Evolutionary conservation across 2,329 filamentous ascomycete species (phyloP).

Genomic region (Sodiomyces alkalinus): DNA sequence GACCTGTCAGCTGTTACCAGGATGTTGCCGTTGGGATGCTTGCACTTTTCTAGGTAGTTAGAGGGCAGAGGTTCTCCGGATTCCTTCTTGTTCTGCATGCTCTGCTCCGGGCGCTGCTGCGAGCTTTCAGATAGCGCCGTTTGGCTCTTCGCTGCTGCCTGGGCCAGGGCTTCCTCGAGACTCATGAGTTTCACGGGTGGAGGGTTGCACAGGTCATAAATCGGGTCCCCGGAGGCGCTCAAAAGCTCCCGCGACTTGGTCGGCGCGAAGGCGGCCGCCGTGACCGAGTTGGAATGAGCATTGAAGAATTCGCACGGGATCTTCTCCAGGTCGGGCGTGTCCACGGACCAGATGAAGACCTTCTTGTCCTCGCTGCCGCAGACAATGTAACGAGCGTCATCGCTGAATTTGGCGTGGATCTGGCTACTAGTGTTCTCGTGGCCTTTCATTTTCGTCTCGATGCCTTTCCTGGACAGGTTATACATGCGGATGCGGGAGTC

Average conservation of each 20-base stretch:
- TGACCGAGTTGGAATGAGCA: constrained; percentile 78
- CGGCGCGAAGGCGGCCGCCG: constrained; percentile 76
- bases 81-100: constrained; percentile 35
- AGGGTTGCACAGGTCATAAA: constrained; percentile 95
- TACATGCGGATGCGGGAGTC: constrained; percentile 87
- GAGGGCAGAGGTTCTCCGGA: no score
- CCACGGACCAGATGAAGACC: constrained; percentile 79
- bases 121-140: constrained; percentile 20
- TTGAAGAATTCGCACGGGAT: constrained; percentile 79
- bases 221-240: constrained; percentile 68
- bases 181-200: constrained; percentile 74
- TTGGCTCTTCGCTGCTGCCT: no score
- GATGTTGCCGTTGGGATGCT: constrained; percentile 73
- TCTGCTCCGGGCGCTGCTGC: constrained; percentile 13
- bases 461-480: constrained; percentile 66
- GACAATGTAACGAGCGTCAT: constrained; percentile 73
- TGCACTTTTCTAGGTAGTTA: constrained; percentile 64
- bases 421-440: constrained; percentile 84
- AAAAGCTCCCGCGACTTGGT: constrained; percentile 62
- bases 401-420: constrained; percentile 77
- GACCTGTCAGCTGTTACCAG: constrained; percentile 81
- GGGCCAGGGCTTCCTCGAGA: constrained; percentile 41
- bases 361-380: constrained; percentile 87
- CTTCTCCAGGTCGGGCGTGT: constrained; percentile 47
- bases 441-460: constrained; percentile 83